These are phyloP conservation scores for Aspergillus thermomutatus DNA, from an alignment of 2,329 filamentous ascomycete species.

Conservation along the genomic window DNA sequence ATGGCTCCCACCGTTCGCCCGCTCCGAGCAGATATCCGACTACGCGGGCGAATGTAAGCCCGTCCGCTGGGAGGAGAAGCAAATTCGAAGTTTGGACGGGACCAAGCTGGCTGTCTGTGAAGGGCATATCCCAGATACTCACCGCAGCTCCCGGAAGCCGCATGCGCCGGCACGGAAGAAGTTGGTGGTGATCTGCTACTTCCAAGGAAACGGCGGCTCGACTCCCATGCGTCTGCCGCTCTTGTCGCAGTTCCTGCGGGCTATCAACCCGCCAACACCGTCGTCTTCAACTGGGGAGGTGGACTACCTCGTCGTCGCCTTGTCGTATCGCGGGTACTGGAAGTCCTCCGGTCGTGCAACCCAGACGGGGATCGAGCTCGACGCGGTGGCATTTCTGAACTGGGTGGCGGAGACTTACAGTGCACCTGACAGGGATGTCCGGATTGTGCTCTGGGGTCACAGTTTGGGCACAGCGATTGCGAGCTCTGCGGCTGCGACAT, in stretches of 20 bases:
- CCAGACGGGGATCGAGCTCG: slow-evolving; percentile 66
- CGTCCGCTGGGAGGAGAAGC: slow-evolving; percentile 65
- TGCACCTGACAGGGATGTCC: slow-evolving; percentile 15
- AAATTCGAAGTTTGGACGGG: slow-evolving; percentile 26
- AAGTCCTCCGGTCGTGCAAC: slow-evolving; percentile 68
- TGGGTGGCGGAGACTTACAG: slow-evolving; percentile 55
- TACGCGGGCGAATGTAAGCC: slow-evolving; percentile 59
- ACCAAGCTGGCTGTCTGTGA: slow-evolving; percentile 60
- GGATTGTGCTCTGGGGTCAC: slow-evolving; percentile 69
- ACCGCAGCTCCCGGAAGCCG: slow-evolving; percentile 30
- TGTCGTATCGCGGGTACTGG: slow-evolving; percentile 72
- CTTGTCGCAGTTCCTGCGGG: slow-evolving; percentile 45
- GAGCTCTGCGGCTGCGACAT: slow-evolving; percentile 54
- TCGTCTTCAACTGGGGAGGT: neutral
- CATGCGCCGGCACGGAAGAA: slow-evolving; percentile 11
- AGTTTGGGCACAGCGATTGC: slow-evolving; percentile 72
- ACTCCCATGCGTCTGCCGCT: slow-evolving; percentile 35
- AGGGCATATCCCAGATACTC: slow-evolving; percentile 56
- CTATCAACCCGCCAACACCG: slow-evolving; percentile 9
- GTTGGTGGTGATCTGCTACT: slow-evolving; percentile 28
- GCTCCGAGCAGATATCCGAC: slow-evolving; percentile 63
- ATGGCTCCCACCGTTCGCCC: slow-evolving; percentile 67
- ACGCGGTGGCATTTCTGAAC: slow-evolving; percentile 61
- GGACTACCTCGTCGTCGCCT: slow-evolving; percentile 42
- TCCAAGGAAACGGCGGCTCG: slow-evolving; percentile 33